These are phyloP conservation scores for Filosporella fistucella DNA, from an alignment of 495 filamentous ascomycete genomes.

Conservation along the genomic window DNA sequence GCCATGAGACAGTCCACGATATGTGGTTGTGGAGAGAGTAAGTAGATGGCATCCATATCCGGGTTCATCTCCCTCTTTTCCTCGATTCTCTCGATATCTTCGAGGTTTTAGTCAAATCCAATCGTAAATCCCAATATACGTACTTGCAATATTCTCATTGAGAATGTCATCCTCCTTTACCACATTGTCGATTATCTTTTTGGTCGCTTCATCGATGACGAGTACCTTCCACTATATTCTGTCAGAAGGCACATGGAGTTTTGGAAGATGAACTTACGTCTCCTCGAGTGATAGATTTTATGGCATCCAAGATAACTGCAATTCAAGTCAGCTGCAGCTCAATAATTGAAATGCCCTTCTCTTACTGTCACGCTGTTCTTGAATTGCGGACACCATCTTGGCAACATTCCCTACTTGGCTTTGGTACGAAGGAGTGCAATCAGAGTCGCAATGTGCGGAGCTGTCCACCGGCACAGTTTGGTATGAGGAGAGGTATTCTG, in stretches of 20 bases:
- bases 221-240: slow-evolving; percentile 86
- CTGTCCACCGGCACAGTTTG: too few species aligned
- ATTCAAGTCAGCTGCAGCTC: slow-evolving; percentile 2
- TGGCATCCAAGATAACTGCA: slow-evolving; percentile 47
- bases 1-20: slow-evolving; percentile 91
- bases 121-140: slow-evolving; percentile 22
- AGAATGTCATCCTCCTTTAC: slow-evolving; percentile 93
- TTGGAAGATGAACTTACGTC: slow-evolving; percentile 36
- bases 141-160: slow-evolving; percentile 92
- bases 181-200: slow-evolving; percentile 78
- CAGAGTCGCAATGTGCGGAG: too few species aligned
- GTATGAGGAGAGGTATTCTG: too few species aligned
- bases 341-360: neutral
- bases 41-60: slow-evolving; percentile 89
- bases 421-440: neutral
- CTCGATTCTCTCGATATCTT: slow-evolving; percentile 91
- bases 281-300: slow-evolving; percentile 48
- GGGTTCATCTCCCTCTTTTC: slow-evolving; percentile 71
- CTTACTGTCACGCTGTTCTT: slow-evolving; percentile 41
- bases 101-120: slow-evolving; percentile 25
- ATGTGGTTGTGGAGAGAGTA: slow-evolving; percentile 77
- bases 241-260: slow-evolving; percentile 13
- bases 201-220: slow-evolving; percentile 76
- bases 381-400: slow-evolving; percentile 30
- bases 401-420: neutral